phyloP scores from a whole-genome alignment of 306 rosid genomes.

The Quercus wislizeni region DNA sequence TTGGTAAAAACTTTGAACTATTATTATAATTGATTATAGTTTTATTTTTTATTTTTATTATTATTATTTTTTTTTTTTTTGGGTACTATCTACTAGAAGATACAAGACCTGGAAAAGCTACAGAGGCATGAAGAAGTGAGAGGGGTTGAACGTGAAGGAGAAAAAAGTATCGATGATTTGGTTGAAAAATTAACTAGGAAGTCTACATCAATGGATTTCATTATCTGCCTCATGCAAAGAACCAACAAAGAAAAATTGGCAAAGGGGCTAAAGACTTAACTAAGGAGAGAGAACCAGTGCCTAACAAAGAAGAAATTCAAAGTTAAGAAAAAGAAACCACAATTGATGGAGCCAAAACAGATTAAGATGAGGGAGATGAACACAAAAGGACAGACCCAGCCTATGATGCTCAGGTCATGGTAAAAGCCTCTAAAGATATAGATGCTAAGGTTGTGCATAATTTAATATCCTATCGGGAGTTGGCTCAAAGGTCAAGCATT shows the following conservation, averaged over 20 bases:
- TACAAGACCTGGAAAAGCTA: conserved; percentile 4
- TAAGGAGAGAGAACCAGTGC: conserved; percentile 14
- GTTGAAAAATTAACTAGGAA: conserved; percentile 1
- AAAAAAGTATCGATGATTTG: not conserved
- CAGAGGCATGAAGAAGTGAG: conserved; percentile 5
- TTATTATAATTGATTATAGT: no score
- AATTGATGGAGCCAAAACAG: conserved; percentile 16
- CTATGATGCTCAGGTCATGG: conserved; percentile 28
- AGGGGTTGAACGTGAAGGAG: conserved; percentile 14
- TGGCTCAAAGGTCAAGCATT: conserved; percentile 71
- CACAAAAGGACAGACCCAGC: conserved; percentile 1
- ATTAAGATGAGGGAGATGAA: conserved; percentile 24
- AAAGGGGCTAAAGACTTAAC: not conserved
- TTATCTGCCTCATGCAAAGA: conserved; percentile 13
- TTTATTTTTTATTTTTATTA: no score
- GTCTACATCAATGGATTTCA: not conserved
- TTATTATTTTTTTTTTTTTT: no score
- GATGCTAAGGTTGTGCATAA: conserved; percentile 42
- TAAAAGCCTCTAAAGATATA: conserved; percentile 34
- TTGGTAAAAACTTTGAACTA: no score
- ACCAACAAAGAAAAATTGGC: conserved; percentile 6
- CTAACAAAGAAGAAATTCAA: conserved; percentile 21
- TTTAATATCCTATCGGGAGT: conserved; percentile 57
- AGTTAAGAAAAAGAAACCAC: conserved; percentile 22
- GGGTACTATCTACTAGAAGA: not conserved